Conservation (phyloP, 257 asterid species). For the Avicennia marina region DNA sequence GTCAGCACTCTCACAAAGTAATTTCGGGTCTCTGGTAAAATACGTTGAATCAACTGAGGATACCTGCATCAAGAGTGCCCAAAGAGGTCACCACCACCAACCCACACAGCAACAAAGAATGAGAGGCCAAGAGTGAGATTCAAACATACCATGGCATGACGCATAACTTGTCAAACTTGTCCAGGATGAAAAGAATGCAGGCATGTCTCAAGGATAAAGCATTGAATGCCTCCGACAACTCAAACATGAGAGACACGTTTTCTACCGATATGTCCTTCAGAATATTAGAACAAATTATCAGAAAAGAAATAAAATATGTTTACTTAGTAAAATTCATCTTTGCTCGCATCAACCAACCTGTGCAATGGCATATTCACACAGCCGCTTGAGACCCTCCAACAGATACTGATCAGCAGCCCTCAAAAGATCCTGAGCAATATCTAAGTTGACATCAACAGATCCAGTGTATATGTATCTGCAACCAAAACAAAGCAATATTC, state of each 20-base stretch:
- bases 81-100: neutral
- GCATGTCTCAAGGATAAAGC: slow-evolving; percentile 74
- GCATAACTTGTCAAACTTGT: slow-evolving; percentile 59
- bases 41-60: slow-evolving; percentile 57
- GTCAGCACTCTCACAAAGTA: slow-evolving; percentile 68
- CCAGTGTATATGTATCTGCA: slow-evolving; percentile 90
- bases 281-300: slow-evolving; percentile 27
- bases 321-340: neutral
- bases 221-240: slow-evolving; percentile 88
- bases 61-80: slow-evolving; percentile 46
- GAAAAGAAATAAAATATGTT: neutral
- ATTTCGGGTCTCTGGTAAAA: slow-evolving; percentile 72
- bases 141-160: slow-evolving; percentile 60
- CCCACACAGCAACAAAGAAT: too few species aligned
- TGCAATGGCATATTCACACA: slow-evolving; percentile 86
- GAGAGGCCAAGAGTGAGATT: neutral
- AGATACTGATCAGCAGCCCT: slow-evolving; percentile 98
- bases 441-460: slow-evolving; percentile 74
- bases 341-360: slow-evolving; percentile 43
- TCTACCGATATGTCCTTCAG: slow-evolving; percentile 78
- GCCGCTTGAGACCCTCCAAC: slow-evolving; percentile 93
- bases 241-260: slow-evolving; percentile 81
- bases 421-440: slow-evolving; percentile 87
- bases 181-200: slow-evolving; percentile 77
- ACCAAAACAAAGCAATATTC: slow-evolving; percentile 8